Evolutionary conservation across 2,329 filamentous ascomycete genomes (phyloP), one percentile per base, ranked within the genome.

Genomic region (Aulographum hederae): DNA sequence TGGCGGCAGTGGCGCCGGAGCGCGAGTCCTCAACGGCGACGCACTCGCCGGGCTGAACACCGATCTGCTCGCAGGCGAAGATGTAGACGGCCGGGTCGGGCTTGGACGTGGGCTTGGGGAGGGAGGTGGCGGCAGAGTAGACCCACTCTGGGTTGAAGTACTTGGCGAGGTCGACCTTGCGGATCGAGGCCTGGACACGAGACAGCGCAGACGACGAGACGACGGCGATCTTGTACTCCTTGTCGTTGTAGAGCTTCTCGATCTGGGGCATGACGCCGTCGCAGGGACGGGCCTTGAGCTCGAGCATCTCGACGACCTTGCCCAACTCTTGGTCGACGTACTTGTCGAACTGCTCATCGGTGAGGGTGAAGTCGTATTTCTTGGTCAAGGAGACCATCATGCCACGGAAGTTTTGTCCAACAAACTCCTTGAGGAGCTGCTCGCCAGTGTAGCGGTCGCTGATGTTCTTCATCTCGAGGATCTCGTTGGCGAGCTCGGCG

Each of bases 391-490:
- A 72, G 36, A 62, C 56, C 58, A 92, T 74, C 80, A 92, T 92
- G 56, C 81, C 80, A 43, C 82, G 80, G 68, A 92, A 93, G 67
- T 91, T 92, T 54, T 89, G 78, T 45, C 85, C 84, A 44, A 93
- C 81, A 47, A 91, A 93, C 58, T 92, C 79, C 43, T 65, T 61
- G 58, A 92, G 79, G 40, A 93, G 73, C 37, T 72, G 65, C 30
- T 74, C 69, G 47, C 78, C 78, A 3, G 78, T 84, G 63, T 91
- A 93, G 50, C 67, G 70, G 43, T 70, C 63, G 17, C 63, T 47
- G 45, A 81, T 62, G 44, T 64, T 59, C 47, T 76, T 66, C 47
- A 67, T 66, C 44, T 66, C 63, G 51, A 86, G 72, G 52, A 92
- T 80, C 54, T 82, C 65, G 60, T 93, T 93, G 63, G 82, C 77